These are phyloP conservation scores for Mortierella sp. DNA, from an alignment of 371 early-diverging fungal genomes.

Conservation along the genomic window DNA sequence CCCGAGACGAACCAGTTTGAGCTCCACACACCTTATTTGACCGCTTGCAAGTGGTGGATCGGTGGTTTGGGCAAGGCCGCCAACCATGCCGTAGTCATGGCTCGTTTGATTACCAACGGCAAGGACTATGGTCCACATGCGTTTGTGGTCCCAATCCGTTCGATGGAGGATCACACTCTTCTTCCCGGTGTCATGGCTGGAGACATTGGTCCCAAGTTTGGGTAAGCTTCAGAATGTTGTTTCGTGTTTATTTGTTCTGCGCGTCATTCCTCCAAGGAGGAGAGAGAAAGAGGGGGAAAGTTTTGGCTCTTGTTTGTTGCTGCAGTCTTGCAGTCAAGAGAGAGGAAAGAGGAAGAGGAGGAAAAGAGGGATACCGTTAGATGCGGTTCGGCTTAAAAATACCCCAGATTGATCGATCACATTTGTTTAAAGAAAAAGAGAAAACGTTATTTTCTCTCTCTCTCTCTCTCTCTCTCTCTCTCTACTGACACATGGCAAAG, in stretches of 20 bases:
- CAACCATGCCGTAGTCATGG: conserved; percentile 88
- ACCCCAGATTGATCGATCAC: not conserved
- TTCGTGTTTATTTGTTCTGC: not conserved
- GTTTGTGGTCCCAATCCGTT: conserved; percentile 74
- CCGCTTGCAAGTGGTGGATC: conserved; percentile 97
- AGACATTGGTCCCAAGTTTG: conserved; percentile 81
- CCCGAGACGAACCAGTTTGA: conserved; percentile 85
- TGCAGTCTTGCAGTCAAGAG: not conserved
- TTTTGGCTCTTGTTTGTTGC: not conserved
- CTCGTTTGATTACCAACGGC: conserved; percentile 81
- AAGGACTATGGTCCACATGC: conserved; percentile 84
- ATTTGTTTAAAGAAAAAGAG: conserved; percentile 22
- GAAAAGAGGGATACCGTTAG: not conserved
- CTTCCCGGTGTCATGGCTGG: conserved; percentile 76
- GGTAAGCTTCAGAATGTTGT: conserved; percentile 65
- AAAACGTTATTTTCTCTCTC: conserved; percentile 4
- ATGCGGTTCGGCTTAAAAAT: not conserved
- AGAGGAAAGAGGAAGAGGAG: not conserved
- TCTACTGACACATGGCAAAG: conserved; percentile 1
- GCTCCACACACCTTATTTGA: conserved; percentile 90
- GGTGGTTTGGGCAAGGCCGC: conserved; percentile 90
- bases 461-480: too few species aligned
- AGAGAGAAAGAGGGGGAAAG: too few species aligned
- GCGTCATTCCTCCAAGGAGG: not conserved
- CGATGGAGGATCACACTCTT: conserved; percentile 65